Evolutionary conservation across 1,284 basidiomycete genomes (phyloP), one percentile per base, ranked within the genome.

Genomic region (Apiotrichum mycotoxinovorans): DNA sequence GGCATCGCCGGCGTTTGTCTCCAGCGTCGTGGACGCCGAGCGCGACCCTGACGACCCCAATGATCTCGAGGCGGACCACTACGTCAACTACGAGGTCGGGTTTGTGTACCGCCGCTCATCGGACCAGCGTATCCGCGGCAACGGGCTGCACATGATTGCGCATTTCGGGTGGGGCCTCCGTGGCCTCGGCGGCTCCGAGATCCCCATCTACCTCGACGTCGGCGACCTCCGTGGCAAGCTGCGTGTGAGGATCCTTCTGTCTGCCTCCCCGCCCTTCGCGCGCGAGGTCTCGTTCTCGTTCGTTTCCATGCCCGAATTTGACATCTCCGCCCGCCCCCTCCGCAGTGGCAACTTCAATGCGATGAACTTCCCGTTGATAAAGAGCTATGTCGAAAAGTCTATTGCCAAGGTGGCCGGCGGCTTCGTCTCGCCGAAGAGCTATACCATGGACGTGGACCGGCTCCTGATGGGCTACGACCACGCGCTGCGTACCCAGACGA

Each of bases 91-190:
- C 54, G 72, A 74, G 37, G 62, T 76, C n/a, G 70, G 71, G 9
- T 78, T 77, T 45, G 63, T 67, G 35, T 78, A 76, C 52, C 63
- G 64, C 38, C 56, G 67, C 14, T 56, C 65, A 1, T 54, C 63
- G 38, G 60, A 58, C 27, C 66, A 65, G 7, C 17, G 25, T 5
- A 62, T 65, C 34, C 69, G 69, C 33, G 76, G 74, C 3, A 71
- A 64, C 50, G 74, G 72, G 12, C 54, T 78, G 34, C 75, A 76
- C 56, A 68, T 71, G 33, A 54, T 78, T 52, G 66, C 71, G 4
- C 74, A 72, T 61, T 73, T 77, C 61, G 75, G 75, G 11, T 63
- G 69, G 56, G 76, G 75, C 1, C 54, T 78, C n/a, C 73, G 70
- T 40, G 75, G 75, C 2, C 34, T 77, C 0, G 76, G 72, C 27